These are phyloP conservation scores for Amanita jacksonii DNA, from an alignment of 768 basidiomycete genomes.

Conservation along the genomic window DNA sequence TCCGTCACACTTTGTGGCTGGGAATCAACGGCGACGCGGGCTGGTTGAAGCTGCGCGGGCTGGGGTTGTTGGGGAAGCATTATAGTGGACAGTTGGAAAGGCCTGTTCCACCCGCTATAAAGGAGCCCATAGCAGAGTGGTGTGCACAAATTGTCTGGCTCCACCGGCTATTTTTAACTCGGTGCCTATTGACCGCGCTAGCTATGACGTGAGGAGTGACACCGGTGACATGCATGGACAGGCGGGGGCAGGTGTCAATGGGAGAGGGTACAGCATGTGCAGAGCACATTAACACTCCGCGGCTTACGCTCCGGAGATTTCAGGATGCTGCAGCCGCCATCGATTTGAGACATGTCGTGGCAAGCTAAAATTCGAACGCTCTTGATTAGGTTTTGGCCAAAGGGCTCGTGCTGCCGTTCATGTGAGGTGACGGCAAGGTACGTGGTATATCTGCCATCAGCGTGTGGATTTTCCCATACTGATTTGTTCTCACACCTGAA, in stretches of 20 bases:
- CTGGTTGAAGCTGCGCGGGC: not conserved
- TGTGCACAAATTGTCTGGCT: not conserved
- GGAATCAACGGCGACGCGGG: not conserved
- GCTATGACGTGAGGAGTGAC: no score
- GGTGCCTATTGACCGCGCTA: not conserved
- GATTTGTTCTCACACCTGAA: not conserved
- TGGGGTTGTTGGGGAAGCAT: conserved; percentile 2
- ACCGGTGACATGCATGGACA: no score
- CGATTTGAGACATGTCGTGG: no score
- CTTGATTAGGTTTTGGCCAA: no score
- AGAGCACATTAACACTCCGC: no score
- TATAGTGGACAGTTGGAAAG: not conserved
- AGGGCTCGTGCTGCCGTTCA: no score
- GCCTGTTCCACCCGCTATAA: not conserved
- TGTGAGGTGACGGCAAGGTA: no score
- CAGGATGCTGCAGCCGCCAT: no score
- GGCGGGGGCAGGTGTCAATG: no score
- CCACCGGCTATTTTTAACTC: not conserved
- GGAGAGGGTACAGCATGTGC: no score
- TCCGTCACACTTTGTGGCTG: conserved; percentile 1
- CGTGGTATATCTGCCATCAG: not conserved
- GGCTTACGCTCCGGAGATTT: no score
- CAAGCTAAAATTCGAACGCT: no score
- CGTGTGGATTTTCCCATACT: not conserved
- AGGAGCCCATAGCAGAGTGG: not conserved